A percentile compares a stretch with the other conserved stretches of the same genome.
These are phyloP conservation scores for Metschnikowia similis DNA, from an alignment of 805 yeast species.

Conservation along the genomic window DNA sequence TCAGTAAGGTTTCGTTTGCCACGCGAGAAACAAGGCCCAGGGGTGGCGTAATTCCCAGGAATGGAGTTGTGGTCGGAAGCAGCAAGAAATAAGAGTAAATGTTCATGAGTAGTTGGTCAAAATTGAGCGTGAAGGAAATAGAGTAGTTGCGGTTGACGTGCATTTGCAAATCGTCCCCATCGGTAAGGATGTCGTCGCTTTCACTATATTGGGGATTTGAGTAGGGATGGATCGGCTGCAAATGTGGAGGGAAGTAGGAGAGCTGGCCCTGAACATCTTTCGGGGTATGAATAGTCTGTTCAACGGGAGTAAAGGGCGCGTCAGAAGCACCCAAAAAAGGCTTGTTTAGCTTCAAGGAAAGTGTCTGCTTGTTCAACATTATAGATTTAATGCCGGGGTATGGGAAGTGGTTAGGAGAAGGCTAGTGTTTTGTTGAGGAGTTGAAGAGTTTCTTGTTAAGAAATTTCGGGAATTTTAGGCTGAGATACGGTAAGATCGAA, in stretches of 20 bases:
- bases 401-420: neutral
- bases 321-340: conserved; percentile 21
- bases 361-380: conserved; percentile 33
- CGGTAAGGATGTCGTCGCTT: conserved; percentile 41
- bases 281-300: conserved; percentile 40
- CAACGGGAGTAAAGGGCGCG: conserved; percentile 43
- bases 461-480: neutral
- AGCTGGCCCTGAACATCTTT: conserved; percentile 20
- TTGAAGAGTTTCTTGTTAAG: neutral
- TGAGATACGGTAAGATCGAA: neutral
- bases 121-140: conserved; percentile 30
- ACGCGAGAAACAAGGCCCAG: conserved; percentile 42
- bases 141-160: conserved; percentile 25
- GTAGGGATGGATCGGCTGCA: conserved; percentile 20
- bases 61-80: conserved; percentile 44
- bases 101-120: conserved; percentile 35
- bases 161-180: conserved; percentile 29
- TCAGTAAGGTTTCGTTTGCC: conserved; percentile 38
- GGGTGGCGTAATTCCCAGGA: conserved; percentile 40
- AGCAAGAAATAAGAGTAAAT: conserved; percentile 32
- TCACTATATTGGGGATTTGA: conserved; percentile 33
- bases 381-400: neutral
- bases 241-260: conserved; percentile 8
- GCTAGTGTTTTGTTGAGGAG: neutral
- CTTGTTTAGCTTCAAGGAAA: conserved; percentile 33